Evolutionary conservation across 768 basidiomycete genomes (phyloP).

Genomic region (Leccinellum luteum): DNA sequence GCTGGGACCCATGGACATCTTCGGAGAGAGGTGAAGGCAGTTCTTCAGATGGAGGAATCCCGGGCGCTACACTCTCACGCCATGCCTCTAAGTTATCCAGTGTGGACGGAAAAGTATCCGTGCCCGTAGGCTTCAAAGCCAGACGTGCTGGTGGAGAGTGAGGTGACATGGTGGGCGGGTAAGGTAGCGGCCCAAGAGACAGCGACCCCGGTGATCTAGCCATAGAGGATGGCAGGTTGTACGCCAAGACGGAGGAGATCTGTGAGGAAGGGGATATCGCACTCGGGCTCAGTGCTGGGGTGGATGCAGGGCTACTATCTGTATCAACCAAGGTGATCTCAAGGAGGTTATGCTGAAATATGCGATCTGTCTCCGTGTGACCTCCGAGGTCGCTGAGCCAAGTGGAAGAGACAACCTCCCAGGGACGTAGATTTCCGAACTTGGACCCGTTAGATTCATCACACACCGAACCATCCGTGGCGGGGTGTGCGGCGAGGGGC

Average conservation of each 20-base stretch:
- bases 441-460: constrained; percentile 8
- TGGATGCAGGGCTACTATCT: constrained; percentile 23
- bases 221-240: constrained; percentile 12
- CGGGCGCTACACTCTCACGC: constrained; percentile 24
- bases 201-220: constrained; percentile 15
- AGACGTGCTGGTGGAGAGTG: constrained; percentile 15
- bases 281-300: constrained; percentile 24
- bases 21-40: constrained; percentile 14
- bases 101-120: constrained; percentile 32
- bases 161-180: constrained; percentile 13
- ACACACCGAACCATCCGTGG: constrained; percentile 2
- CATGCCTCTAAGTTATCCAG: constrained; percentile 29
- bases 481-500: constrained; percentile 8
- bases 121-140: constrained; percentile 26
- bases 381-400: constrained; percentile 34
- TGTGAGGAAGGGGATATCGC: constrained; percentile 19
- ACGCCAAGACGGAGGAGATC: constrained; percentile 13
- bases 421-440: constrained; percentile 17
- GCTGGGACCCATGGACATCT: constrained; percentile 1
- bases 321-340: constrained; percentile 12
- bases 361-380: constrained; percentile 30
- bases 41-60: constrained; percentile 18
- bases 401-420: constrained; percentile 23
- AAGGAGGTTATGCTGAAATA: constrained; percentile 26
- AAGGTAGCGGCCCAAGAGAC: constrained; percentile 13